Conservation (phyloP, 805 yeast genomes). For the Pichia cephalocereana region DNA sequence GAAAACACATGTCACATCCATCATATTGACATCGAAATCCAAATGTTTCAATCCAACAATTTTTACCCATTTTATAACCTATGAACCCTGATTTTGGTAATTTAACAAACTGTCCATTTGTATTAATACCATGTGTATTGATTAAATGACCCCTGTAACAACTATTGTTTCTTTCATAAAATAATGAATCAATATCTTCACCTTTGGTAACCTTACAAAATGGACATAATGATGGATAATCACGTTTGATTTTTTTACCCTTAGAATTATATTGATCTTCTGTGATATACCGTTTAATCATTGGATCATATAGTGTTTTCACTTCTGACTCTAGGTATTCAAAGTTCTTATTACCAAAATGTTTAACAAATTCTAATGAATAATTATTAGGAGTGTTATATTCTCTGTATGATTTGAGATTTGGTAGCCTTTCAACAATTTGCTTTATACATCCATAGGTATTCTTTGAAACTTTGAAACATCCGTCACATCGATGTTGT, state of each 20-base stretch:
- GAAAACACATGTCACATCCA: constrained; percentile 2
- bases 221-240: constrained; percentile 9
- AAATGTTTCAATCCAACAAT: constrained; percentile 3
- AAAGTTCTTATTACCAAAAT: constrained; percentile 4
- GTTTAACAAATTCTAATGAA: constrained; percentile 1
- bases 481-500: constrained; percentile 2
- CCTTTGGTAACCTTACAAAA: constrained; percentile 3
- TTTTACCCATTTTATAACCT: constrained; percentile 7
- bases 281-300: constrained; percentile 6
- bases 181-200: constrained; percentile 3
- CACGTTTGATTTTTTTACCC: constrained; percentile 7
- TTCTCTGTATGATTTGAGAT: constrained; percentile 1
- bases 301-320: constrained; percentile 6
- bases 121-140: constrained; percentile 12
- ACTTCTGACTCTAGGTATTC: constrained; percentile 3
- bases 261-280: neutral
- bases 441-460: constrained; percentile 7
- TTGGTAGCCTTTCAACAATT: constrained; percentile 2
- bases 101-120: constrained; percentile 6
- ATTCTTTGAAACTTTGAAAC: constrained; percentile 3
- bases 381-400: constrained; percentile 8
- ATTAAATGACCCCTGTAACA: constrained; percentile 13
- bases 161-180: constrained; percentile 11
- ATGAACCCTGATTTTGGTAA: constrained; percentile 4
- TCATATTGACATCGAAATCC: constrained; percentile 7